A percentile compares a stretch with the other conserved stretches of the same genome.
Evolutionary conservation across 805 yeast genomes (phyloP).

Genomic region (Cyberlindnera maclurae): DNA sequence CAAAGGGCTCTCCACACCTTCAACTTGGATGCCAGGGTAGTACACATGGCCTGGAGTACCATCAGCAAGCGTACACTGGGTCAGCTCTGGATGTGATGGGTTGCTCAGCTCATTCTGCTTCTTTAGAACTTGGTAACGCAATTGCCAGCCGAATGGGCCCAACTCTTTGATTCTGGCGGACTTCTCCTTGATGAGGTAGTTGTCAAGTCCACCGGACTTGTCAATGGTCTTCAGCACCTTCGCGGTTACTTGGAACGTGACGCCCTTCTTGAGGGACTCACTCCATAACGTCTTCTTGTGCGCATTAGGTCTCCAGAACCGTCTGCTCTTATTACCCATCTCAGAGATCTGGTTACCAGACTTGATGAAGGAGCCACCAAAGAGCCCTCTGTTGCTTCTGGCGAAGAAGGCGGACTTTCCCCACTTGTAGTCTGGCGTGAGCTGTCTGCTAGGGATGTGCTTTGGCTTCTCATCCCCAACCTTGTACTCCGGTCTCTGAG

Average conservation of each 20-base stretch:
- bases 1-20: slow-evolving; percentile 34
- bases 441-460: slow-evolving; percentile 36
- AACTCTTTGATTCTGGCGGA: slow-evolving; percentile 86
- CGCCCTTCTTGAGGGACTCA: slow-evolving; percentile 55
- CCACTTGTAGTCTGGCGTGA: slow-evolving; percentile 64
- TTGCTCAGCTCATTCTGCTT: slow-evolving; percentile 33
- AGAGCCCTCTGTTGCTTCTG: slow-evolving; percentile 81
- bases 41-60: slow-evolving; percentile 37
- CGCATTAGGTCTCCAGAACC: slow-evolving; percentile 82
- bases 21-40: slow-evolving; percentile 33
- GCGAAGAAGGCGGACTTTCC: slow-evolving; percentile 75
- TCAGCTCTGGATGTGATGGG: slow-evolving; percentile 32
- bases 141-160: slow-evolving; percentile 88
- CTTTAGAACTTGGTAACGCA: slow-evolving; percentile 67
- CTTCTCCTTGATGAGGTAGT: slow-evolving; percentile 78
- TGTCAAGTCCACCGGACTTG: slow-evolving; percentile 93
- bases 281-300: slow-evolving; percentile 77
- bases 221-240: slow-evolving; percentile 80
- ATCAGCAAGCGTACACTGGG: slow-evolving; percentile 25
- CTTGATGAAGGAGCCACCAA: slow-evolving; percentile 79
- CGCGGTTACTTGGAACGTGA: slow-evolving; percentile 57
- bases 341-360: slow-evolving; percentile 77
- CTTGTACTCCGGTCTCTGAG: slow-evolving; percentile 34
- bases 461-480: slow-evolving; percentile 50
- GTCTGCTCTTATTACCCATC: slow-evolving; percentile 59